Evolutionary conservation across 1,284 basidiomycete species (phyloP), one percentile per base, ranked within the genome.

Genomic region (Ustilago nuda): DNA sequence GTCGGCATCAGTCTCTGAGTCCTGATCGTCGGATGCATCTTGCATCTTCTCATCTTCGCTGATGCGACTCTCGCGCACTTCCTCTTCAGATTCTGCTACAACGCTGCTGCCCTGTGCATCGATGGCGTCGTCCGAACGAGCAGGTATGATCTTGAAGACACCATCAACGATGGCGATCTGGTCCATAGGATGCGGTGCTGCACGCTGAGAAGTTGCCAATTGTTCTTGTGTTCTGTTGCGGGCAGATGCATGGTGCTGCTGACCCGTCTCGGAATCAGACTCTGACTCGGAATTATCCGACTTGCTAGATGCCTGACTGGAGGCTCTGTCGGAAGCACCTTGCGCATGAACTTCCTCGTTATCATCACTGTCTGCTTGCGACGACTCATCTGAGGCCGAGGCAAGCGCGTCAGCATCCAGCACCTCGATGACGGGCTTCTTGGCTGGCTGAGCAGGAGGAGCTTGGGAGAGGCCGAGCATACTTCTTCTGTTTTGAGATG

Each of bases 121-220:
- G 7, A 45, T 41, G 23, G 52, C 27, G 5, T 33, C 1, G 23
- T 48, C 46, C n/a, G 61, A 35, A 12, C 39, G 61, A 45, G 59
- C 53, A 13, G 72, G 66, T 27, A 74, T 59, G 59, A 74, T 64
- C 27, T 56, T 23, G 59, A 74, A 74, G 8, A 50, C 43, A 15
- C 72, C 68, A 13, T 75, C 57, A 41, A 71, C 67, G 43, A 70
- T 70, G 4, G 59, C 66, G 15, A 75, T 67, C 50, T 76, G 73
- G 55, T 67, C 65, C 61, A 68, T 68, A 4, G 69, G 68, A 46
- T 65, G 61, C 2, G 53, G 72, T 12, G 39, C 33, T 12, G 48
- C n/a, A 17, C 45, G 43, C 19, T 27, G 43, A 41, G 33, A 30
- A 32, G 5, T 2, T 52, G 58, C 53, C 43, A 30, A n/a, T 30